Evolutionary conservation across 805 yeast genomes (phyloP).

Genomic region (Henningerozyma blattae): DNA sequence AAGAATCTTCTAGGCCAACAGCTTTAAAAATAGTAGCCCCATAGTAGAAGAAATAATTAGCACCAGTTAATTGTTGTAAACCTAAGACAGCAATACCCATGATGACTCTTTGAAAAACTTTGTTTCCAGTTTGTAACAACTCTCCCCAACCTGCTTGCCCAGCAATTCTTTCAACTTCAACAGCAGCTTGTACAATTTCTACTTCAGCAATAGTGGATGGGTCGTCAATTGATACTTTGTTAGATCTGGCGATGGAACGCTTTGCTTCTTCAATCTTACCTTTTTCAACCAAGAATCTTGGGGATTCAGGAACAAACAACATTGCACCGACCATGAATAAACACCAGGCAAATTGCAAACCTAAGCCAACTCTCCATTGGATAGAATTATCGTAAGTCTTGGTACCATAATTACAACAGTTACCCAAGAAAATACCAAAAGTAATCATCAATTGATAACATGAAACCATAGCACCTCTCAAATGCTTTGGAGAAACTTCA

Average conservation of each 20-base stretch:
- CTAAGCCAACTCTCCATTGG: conserved; percentile 71
- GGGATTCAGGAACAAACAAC: conserved; percentile 62
- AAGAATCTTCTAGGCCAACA: conserved; percentile 49
- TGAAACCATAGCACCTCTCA: conserved; percentile 66
- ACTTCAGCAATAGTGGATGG: conserved; percentile 46
- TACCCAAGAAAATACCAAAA: conserved; percentile 66
- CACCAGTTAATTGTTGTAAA: conserved; percentile 61
- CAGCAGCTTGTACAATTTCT: conserved; percentile 45
- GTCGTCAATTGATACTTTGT: conserved; percentile 41
- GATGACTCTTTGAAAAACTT: conserved; percentile 34
- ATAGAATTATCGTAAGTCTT: conserved; percentile 30
- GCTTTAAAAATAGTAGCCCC: conserved; percentile 53
- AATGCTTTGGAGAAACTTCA: conserved; percentile 26
- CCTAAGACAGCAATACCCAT: conserved; percentile 51
- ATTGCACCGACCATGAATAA: conserved; percentile 29
- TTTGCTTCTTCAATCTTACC: conserved; percentile 51
- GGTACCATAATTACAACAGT: conserved; percentile 61
- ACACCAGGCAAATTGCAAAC: conserved; percentile 43
- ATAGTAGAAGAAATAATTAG: conserved; percentile 58
- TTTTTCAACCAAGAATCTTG: conserved; percentile 52
- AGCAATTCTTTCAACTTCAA: conserved; percentile 46
- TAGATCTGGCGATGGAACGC: conserved; percentile 44
- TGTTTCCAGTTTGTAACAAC: conserved; percentile 55
- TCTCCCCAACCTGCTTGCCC: conserved; percentile 60
- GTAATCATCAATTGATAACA: conserved; percentile 66